Percentiles rank a stretch among this genome's conserved stretches.
These are phyloP conservation scores for Daldinia decipiens DNA, from an alignment of 495 filamentous ascomycete genomes.

Conservation along the genomic window DNA sequence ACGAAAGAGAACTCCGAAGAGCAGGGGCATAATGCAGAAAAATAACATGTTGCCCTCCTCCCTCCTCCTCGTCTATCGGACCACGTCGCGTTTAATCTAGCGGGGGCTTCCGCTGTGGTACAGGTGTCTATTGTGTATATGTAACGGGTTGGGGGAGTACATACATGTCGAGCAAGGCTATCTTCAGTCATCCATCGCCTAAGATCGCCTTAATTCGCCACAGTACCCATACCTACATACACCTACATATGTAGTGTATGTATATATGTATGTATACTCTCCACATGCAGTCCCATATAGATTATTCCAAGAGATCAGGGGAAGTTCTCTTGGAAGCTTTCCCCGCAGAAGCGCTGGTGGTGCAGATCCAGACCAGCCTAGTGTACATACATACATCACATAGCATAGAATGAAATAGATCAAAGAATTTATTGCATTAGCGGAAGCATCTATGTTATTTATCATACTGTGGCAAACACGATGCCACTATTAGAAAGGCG, in stretches of 20 bases:
- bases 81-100: constrained; percentile 12
- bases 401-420: constrained; percentile 19
- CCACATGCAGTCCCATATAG: constrained; percentile 19
- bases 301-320: constrained; percentile 13
- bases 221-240: constrained; percentile 4
- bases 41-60: constrained; percentile 14
- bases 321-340: constrained; percentile 13
- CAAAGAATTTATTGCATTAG: constrained; percentile 6
- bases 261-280: constrained; percentile 6
- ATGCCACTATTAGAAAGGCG: constrained; percentile 20
- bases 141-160: constrained; percentile 6
- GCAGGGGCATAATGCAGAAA: constrained; percentile 27
- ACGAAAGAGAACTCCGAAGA: constrained; percentile 13
- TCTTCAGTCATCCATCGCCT: constrained; percentile 7
- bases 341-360: constrained; percentile 18
- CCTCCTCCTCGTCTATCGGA: constrained; percentile 15
- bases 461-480: constrained; percentile 21
- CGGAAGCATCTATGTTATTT: constrained; percentile 15
- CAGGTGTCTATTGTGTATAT: not conserved
- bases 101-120: not conserved
- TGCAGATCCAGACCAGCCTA: constrained; percentile 7
- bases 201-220: constrained; percentile 19
- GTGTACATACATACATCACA: constrained; percentile 7
- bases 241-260: not conserved
- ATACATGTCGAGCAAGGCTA: not conserved